Conservation (phyloP, 2,329 filamentous ascomycete genomes). For the Hypoxylon sp. region DNA sequence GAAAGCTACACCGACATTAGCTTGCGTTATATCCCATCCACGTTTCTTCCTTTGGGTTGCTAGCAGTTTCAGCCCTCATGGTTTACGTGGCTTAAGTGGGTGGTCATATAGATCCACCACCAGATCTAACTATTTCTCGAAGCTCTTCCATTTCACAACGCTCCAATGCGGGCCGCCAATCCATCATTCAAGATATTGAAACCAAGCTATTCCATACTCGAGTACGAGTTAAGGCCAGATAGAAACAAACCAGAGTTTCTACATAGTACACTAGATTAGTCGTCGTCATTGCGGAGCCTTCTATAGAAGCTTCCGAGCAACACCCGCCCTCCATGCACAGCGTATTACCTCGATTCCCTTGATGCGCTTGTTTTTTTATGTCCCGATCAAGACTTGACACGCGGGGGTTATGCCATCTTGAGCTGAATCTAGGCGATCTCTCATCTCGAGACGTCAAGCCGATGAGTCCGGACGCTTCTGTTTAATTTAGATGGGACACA, state of each 20-base stretch:
- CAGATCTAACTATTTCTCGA: constrained; percentile 6
- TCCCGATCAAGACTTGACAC: constrained; percentile 5
- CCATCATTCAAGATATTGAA: constrained; percentile 14
- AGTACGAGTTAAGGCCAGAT: background rate
- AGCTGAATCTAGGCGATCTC: constrained; percentile 7
- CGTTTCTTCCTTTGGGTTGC: constrained; percentile 24
- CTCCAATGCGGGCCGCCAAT: constrained; percentile 20
- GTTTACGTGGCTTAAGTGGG: constrained; percentile 29
- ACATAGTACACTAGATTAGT: constrained; percentile 3
- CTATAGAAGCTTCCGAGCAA: background rate
- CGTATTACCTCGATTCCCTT: background rate
- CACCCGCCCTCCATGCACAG: background rate
- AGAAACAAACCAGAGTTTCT: constrained; percentile 4
- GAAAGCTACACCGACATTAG: constrained; percentile 34
- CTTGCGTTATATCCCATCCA: constrained; percentile 25
- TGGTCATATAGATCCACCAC: constrained; percentile 21
- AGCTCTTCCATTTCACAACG: constrained; percentile 17
- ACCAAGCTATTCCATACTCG: constrained; percentile 1
- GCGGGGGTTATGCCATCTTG: constrained; percentile 11
- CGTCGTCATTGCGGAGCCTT: background rate
- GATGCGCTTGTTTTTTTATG: background rate
- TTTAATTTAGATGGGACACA: constrained; percentile 19
- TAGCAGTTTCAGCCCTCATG: constrained; percentile 30
- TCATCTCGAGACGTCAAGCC: constrained; percentile 1
- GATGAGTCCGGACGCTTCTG: constrained; percentile 4